A percentile compares a stretch with the other conserved stretches of the same genome.
Conservation (phyloP, 1,139 yeast genomes). For the Yamadazyma aaseri region DNA sequence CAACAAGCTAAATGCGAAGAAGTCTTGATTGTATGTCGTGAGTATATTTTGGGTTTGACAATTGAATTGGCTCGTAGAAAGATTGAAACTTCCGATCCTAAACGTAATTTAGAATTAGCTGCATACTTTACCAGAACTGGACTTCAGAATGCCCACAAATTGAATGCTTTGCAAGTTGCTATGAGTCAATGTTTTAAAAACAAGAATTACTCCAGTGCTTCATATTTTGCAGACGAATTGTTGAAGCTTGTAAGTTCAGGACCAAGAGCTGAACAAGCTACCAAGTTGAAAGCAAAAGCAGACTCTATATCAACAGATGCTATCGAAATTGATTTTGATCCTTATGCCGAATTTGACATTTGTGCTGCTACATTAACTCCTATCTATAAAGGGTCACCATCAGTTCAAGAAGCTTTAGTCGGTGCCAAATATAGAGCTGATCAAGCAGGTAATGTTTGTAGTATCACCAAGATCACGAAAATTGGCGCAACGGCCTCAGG, state of each 20-base stretch:
- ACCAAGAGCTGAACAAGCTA: slow-evolving; percentile 86
- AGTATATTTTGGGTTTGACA: slow-evolving; percentile 87
- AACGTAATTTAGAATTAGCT: slow-evolving; percentile 90
- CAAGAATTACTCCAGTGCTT: slow-evolving; percentile 85
- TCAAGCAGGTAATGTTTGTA: slow-evolving; percentile 77
- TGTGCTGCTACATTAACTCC: slow-evolving; percentile 90
- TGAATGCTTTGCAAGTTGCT: slow-evolving; percentile 91
- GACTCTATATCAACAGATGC: slow-evolving; percentile 83
- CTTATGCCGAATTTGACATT: slow-evolving; percentile 84
- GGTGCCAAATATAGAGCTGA: slow-evolving; percentile 83
- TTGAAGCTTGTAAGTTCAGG: slow-evolving; percentile 68
- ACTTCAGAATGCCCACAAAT: slow-evolving; percentile 78
- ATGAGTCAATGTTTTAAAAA: slow-evolving; percentile 88
- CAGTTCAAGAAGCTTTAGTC: slow-evolving; percentile 78
- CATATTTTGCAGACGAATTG: slow-evolving; percentile 85
- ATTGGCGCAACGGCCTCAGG: slow-evolving; percentile 98
- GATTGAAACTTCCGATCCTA: slow-evolving; percentile 64
- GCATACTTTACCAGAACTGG: slow-evolving; percentile 90
- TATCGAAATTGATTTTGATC: slow-evolving; percentile 88
- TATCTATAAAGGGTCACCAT: slow-evolving; percentile 72
- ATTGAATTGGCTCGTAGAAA: slow-evolving; percentile 88
- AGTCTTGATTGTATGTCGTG: slow-evolving; percentile 73
- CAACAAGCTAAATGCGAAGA: slow-evolving; percentile 77
- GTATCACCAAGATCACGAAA: slow-evolving; percentile 69
- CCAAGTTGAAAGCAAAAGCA: slow-evolving; percentile 74